Evolutionary conservation across 352 stramenopile genomes (phyloP).

Genomic region (Phytophthora meadii): DNA sequence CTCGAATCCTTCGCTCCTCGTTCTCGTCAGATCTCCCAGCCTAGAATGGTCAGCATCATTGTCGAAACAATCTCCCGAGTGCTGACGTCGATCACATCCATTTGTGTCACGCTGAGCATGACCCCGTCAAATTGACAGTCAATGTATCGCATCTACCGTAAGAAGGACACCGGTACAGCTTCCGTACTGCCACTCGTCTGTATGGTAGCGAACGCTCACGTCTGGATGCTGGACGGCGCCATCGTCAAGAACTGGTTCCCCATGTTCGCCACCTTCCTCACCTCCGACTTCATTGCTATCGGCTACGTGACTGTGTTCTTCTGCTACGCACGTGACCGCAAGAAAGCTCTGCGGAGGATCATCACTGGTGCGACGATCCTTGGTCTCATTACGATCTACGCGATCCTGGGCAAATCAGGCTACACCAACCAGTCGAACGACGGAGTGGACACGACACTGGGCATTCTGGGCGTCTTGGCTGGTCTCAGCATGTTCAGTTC

Average conservation of each 20-base stretch:
- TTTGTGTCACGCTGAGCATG: conserved; percentile 7
- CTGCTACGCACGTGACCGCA: conserved; percentile 37
- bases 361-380: conserved; percentile 22
- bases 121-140: conserved; percentile 40
- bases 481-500: conserved; percentile 43
- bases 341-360: conserved; percentile 31
- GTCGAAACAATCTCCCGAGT: conserved; percentile 24
- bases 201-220: conserved; percentile 38
- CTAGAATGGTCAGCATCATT: neutral
- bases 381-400: conserved; percentile 35
- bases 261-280: conserved; percentile 46
- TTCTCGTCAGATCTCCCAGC: too few species aligned
- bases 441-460: conserved; percentile 35
- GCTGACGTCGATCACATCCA: conserved; percentile 36
- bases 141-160: conserved; percentile 46
- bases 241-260: conserved; percentile 47
- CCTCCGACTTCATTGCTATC: conserved; percentile 32
- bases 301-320: conserved; percentile 35
- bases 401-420: conserved; percentile 25
- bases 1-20: neutral
- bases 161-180: conserved; percentile 38
- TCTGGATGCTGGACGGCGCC: conserved; percentile 48
- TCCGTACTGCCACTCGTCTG: conserved; percentile 46
- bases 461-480: conserved; percentile 35
- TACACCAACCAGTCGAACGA: conserved; percentile 43